Evolutionary conservation across 2,329 filamentous ascomycete genomes (phyloP).

Genomic region (Clarireedia sp.): DNA sequence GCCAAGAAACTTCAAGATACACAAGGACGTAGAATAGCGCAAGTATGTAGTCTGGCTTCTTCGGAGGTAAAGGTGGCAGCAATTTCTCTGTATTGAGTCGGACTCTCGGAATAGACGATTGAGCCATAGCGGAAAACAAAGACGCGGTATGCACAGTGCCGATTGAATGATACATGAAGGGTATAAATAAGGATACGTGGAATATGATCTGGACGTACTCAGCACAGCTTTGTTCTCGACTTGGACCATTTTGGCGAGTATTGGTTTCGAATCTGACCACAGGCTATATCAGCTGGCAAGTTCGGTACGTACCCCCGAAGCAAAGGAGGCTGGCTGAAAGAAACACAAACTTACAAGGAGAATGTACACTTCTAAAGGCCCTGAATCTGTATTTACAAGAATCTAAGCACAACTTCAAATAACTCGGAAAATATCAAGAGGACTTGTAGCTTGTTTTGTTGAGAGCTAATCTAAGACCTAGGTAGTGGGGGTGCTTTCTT

Average conservation of each 20-base stretch:
- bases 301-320: constrained; percentile 13
- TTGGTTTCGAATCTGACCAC: constrained; percentile 7
- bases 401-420: neutral
- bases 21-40: constrained; percentile 44
- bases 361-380: neutral
- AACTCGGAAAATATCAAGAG: neutral
- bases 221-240: constrained; percentile 64
- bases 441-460: neutral
- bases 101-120: constrained; percentile 3
- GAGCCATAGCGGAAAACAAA: constrained; percentile 4
- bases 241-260: constrained; percentile 39
- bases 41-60: constrained; percentile 32
- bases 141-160: neutral
- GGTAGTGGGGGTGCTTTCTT: constrained; percentile 10
- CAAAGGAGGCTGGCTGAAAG: neutral
- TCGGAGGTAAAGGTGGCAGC: neutral
- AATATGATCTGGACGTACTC: constrained; percentile 38
- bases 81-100: constrained; percentile 8
- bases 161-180: constrained; percentile 1
- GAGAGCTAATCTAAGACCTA: constrained; percentile 8
- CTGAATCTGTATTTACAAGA: neutral
- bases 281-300: constrained; percentile 12
- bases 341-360: neutral
- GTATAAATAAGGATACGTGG: constrained; percentile 26
- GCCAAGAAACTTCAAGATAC: constrained; percentile 50